Evolutionary conservation across 208 protist species (phyloP), one percentile per base, ranked within the genome.

Genomic region (Trypanosoma conorhini): DNA sequence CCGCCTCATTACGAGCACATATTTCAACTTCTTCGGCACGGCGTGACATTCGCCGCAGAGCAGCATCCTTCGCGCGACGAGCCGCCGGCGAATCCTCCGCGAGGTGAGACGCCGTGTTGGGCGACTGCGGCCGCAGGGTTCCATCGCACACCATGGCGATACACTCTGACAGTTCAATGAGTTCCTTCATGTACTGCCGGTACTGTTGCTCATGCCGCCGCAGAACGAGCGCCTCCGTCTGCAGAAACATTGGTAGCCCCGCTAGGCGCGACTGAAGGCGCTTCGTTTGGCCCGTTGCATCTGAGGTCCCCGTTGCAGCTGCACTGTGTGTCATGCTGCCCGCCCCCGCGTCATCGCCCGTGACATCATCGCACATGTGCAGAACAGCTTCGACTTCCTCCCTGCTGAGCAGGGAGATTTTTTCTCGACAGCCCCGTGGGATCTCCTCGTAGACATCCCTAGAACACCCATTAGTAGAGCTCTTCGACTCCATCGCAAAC

Each of bases 171-270:
- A 94, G 66, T 4, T 76, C 59, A 22, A 92, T 67, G 19, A 94
- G 65, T 67, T 94, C 85, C 28, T 82, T 80, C 74, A 81, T 91
- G 69, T 81, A 74, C 52, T 89, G 76, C 5, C 84, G 70, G 55
- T 82, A 74, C 38, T 80, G 65, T 21, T 88, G 80, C 62, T 94
- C 88, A 69, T 94, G 86, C 3, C 79, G 71, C 0, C 84, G 81
- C 15, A 84, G 71, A 28, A 73, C 67, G 40, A 88, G 76, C 30
- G 85, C 84, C 56, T 94, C 86, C 0, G 79, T 82, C 62, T 91
- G 83, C 58, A 94, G 58, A 42, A 83, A 81, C 88, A 91, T 94
- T 24, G 88, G 88, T 65, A 94, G 77, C 73, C 83, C 86, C 26
- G 88, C 86, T 22, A 79, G 75, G 19, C 79, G 80, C 13, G 54